Conservation (phyloP, 202 grass and related monocot species). For the Elaeis oleifera region DNA sequence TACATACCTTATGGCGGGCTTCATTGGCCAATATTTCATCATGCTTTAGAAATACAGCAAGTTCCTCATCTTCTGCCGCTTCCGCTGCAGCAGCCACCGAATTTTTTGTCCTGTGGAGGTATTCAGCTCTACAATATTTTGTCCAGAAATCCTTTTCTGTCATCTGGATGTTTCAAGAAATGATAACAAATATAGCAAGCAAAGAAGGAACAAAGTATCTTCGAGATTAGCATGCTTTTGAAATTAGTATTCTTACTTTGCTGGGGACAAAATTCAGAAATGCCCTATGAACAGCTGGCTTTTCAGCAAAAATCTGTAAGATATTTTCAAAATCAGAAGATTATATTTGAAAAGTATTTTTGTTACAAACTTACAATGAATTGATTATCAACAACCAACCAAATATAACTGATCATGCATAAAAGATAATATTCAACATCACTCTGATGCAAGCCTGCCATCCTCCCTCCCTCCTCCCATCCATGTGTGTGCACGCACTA, state of each 20-base stretch:
- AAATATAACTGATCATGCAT: too few species aligned
- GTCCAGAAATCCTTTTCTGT: conserved; percentile 88
- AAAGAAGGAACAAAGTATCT: too few species aligned
- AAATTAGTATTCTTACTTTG: conserved; percentile 36
- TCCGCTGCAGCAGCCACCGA: conserved; percentile 65
- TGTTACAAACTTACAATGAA: too few species aligned
- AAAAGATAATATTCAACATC: too few species aligned
- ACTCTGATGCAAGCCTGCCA: too few species aligned
- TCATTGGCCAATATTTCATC: conserved; percentile 94
- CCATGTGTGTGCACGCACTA: too few species aligned
- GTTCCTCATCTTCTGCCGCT: conserved; percentile 93
- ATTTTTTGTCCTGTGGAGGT: conserved; percentile 89
- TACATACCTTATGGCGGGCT: conserved; percentile 55
- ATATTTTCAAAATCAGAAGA: conserved; percentile 4
- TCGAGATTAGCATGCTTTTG: too few species aligned
- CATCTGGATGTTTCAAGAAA: conserved; percentile 33
- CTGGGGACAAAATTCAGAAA: conserved; percentile 79
- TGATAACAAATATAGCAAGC: too few species aligned
- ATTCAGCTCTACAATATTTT: conserved; percentile 97
- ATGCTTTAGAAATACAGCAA: conserved; percentile 77
- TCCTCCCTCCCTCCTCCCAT: too few species aligned
- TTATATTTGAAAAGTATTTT: background rate
- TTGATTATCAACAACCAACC: too few species aligned
- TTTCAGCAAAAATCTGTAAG: conserved; percentile 94
- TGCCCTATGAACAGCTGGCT: conserved; percentile 86